Conservation (phyloP, 1,284 basidiomycete genomes). For the Ganoderma boninense region DNA sequence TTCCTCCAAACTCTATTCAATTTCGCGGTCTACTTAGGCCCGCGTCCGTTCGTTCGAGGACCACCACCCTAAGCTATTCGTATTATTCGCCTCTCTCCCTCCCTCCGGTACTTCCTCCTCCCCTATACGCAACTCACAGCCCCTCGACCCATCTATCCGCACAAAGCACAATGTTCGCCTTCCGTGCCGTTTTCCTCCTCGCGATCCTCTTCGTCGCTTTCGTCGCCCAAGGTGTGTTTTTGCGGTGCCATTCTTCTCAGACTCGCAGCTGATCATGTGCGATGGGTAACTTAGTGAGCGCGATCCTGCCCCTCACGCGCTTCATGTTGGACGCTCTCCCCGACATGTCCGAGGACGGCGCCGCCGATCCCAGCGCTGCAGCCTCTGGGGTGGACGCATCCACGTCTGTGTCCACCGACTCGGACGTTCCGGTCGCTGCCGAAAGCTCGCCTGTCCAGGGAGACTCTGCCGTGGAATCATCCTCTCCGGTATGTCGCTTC, state of each 20-base stretch:
- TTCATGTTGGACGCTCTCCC: conserved; percentile 33
- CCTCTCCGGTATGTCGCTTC: not conserved
- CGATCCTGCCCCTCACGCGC: conserved; percentile 26
- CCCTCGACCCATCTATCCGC: conserved; percentile 10
- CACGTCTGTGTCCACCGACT: not conserved
- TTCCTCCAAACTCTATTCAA: conserved; percentile 10
- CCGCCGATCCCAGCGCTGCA: conserved; percentile 4
- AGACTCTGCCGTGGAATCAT: not conserved
- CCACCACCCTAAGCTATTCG: conserved; percentile 27
- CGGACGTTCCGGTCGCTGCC: conserved; percentile 13
- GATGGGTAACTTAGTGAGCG: conserved; percentile 16
- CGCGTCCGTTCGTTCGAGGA: conserved; percentile 14
- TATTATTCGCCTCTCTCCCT: conserved; percentile 20
- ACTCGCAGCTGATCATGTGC: not conserved
- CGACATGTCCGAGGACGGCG: conserved; percentile 16
- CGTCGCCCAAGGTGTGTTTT: conserved; percentile 21
- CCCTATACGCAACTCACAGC: not conserved
- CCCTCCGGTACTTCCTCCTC: not conserved
- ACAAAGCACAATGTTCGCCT: conserved; percentile 27
- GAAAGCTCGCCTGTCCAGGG: conserved; percentile 11
- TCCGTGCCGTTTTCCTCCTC: conserved; percentile 29
- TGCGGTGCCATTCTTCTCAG: not conserved
- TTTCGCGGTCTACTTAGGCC: conserved; percentile 24
- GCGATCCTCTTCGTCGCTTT: conserved; percentile 19
- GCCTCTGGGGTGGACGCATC: not conserved